Conservation (phyloP, 1,284 basidiomycete species). For the Tilletiopsis washingtonensis region DNA sequence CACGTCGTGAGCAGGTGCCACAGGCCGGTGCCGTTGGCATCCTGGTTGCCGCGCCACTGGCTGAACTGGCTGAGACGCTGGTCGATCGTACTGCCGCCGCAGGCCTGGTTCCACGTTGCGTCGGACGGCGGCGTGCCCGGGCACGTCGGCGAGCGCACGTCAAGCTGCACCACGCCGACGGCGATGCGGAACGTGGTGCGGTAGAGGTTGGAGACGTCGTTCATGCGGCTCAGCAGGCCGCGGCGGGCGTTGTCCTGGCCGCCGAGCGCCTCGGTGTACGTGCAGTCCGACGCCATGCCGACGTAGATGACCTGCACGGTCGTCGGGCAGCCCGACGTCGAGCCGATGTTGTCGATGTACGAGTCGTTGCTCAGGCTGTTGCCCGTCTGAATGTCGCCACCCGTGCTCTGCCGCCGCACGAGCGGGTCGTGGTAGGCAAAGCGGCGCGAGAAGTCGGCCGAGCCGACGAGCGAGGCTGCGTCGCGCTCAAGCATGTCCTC, state of each 20-base stretch:
- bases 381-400: slow-evolving; percentile 11
- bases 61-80: slow-evolving; percentile 71
- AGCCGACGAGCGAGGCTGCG: background rate
- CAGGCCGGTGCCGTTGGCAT: slow-evolving; percentile 65
- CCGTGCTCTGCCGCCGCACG: slow-evolving; percentile 20
- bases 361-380: slow-evolving; percentile 3
- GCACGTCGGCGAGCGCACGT: slow-evolving; percentile 54
- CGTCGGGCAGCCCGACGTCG: slow-evolving; percentile 64
- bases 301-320: slow-evolving; percentile 69
- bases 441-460: slow-evolving; percentile 9
- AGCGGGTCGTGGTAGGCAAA: slow-evolving; percentile 21
- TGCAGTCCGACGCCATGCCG: slow-evolving; percentile 83
- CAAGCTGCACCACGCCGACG: slow-evolving; percentile 71
- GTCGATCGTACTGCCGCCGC: slow-evolving; percentile 52
- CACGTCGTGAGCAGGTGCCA: slow-evolving; percentile 89
- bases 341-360: slow-evolving; percentile 41
- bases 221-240: slow-evolving; percentile 64
- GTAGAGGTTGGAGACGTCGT: slow-evolving; percentile 69
- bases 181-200: slow-evolving; percentile 70
- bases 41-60: slow-evolving; percentile 67
- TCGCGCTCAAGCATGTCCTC: background rate
- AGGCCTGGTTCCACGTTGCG: slow-evolving; percentile 48
- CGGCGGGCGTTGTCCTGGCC: slow-evolving; percentile 52
- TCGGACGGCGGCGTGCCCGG: slow-evolving; percentile 48
- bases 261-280: slow-evolving; percentile 52